These are phyloP conservation scores for Ramichloridium luteum DNA, from an alignment of 2,329 filamentous ascomycete genomes.

Conservation along the genomic window DNA sequence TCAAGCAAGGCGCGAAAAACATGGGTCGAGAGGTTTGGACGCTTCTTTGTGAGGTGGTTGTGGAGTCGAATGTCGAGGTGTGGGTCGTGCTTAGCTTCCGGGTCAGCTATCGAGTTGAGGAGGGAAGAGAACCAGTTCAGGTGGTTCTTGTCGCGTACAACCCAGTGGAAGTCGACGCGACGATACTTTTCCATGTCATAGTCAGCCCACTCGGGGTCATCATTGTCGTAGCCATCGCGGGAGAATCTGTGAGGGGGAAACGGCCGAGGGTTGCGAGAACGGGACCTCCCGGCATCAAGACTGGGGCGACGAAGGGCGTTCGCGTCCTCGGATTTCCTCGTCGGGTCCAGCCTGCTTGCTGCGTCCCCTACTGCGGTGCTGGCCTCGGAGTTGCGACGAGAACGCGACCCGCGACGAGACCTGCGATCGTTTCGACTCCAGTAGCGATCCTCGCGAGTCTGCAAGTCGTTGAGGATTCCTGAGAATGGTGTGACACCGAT, in stretches of 20 bases:
- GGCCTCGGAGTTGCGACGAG: no score
- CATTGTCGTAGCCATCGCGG: not conserved
- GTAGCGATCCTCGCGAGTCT: conserved; percentile 18
- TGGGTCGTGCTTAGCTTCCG: conserved; percentile 28
- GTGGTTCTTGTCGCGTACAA: conserved; percentile 45
- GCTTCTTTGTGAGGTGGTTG: conserved; percentile 45
- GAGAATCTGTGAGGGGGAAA: no score
- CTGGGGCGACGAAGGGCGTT: not conserved
- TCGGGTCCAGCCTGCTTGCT: no score
- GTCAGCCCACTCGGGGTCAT: not conserved
- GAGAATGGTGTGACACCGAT: conserved; percentile 49
- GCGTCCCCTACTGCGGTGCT: no score
- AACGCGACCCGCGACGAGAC: conserved; percentile 1
- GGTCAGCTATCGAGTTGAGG: conserved; percentile 35
- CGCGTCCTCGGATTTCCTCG: not conserved
- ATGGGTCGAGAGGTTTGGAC: conserved; percentile 41
- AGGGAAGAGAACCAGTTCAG: conserved; percentile 47
- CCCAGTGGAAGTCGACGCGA: conserved; percentile 49
- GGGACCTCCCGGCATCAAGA: no score
- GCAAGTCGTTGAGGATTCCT: conserved; percentile 44
- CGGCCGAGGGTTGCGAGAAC: no score
- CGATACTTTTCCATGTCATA: conserved; percentile 14
- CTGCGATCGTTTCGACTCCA: not conserved
- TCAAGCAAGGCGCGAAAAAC: conserved; percentile 47
- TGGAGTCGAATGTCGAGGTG: conserved; percentile 43